These are phyloP conservation scores for Murraya paniculata DNA, from an alignment of 345 rosid species.

Conservation along the genomic window DNA sequence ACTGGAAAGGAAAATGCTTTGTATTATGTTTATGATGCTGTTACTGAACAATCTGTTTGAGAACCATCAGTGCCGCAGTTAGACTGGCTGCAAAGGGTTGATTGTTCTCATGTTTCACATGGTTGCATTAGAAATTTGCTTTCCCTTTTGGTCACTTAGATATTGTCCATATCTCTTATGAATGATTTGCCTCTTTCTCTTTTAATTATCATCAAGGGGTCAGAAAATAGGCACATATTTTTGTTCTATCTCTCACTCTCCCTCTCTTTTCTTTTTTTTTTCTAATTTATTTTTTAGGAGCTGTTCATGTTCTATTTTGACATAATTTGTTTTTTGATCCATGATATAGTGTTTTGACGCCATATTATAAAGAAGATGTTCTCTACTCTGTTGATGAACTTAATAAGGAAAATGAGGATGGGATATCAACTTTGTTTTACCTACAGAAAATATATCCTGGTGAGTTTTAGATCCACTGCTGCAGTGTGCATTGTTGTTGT, in stretches of 20 bases:
- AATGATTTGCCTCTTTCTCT: background rate
- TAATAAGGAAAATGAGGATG: slow-evolving; percentile 86
- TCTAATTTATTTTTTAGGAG: background rate
- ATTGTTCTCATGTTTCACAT: background rate
- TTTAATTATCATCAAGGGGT: background rate
- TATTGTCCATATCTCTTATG: background rate
- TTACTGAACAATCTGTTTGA: background rate
- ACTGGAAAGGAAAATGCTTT: background rate
- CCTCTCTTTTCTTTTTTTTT: background rate
- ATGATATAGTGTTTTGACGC: slow-evolving; percentile 76
- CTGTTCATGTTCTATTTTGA: slow-evolving; percentile 19
- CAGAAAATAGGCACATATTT: background rate
- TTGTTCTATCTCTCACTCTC: background rate
- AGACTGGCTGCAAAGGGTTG: background rate
- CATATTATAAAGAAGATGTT: slow-evolving; percentile 82
- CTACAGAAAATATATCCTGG: slow-evolving; percentile 91
- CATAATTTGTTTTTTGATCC: slow-evolving; percentile 23
- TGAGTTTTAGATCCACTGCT: slow-evolving; percentile 30
- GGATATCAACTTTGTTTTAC: slow-evolving; percentile 74
- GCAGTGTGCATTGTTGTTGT: slow-evolving; percentile 10
- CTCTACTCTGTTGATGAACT: slow-evolving; percentile 85
- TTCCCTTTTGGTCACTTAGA: background rate
- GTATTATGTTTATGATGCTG: background rate
- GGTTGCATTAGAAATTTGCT: background rate
- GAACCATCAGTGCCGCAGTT: background rate